These are phyloP conservation scores for Eutrema salsugineum DNA, from an alignment of 441 rosid species.

Conservation along the genomic window DNA sequence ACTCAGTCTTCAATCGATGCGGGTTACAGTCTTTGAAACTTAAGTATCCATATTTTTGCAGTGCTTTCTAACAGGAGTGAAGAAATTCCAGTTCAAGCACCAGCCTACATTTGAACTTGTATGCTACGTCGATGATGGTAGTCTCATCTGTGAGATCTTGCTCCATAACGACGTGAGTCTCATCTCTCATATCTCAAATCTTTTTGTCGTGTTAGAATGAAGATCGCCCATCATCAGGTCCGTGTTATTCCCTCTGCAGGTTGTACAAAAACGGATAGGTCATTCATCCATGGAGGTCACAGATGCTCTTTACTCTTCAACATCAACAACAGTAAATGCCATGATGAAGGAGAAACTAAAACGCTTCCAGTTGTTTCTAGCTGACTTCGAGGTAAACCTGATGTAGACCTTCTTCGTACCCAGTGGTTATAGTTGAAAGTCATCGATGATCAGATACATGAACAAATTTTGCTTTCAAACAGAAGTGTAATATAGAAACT, in stretches of 20 bases:
- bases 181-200: background rate
- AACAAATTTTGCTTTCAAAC: background rate
- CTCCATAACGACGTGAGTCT: slow-evolving; percentile 74
- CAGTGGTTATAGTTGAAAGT: background rate
- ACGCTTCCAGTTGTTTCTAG: slow-evolving; percentile 63
- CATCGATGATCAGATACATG: background rate
- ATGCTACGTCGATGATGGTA: slow-evolving; percentile 89
- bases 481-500: background rate
- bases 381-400: slow-evolving; percentile 72
- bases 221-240: background rate
- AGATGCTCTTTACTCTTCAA: slow-evolving; percentile 74
- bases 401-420: background rate
- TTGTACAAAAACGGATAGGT: slow-evolving; percentile 75
- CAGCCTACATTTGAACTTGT: slow-evolving; percentile 64
- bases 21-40: slow-evolving; percentile 9
- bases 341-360: slow-evolving; percentile 76
- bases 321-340: slow-evolving; percentile 34
- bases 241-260: slow-evolving; percentile 38
- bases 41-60: slow-evolving; percentile 28
- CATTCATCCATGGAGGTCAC: slow-evolving; percentile 74
- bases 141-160: slow-evolving; percentile 86
- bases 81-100: slow-evolving; percentile 65
- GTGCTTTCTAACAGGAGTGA: slow-evolving; percentile 95
- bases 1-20: background rate
- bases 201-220: background rate